Conservation (phyloP, 768 basidiomycete genomes). For the Rhodotorula diobovata region DNA sequence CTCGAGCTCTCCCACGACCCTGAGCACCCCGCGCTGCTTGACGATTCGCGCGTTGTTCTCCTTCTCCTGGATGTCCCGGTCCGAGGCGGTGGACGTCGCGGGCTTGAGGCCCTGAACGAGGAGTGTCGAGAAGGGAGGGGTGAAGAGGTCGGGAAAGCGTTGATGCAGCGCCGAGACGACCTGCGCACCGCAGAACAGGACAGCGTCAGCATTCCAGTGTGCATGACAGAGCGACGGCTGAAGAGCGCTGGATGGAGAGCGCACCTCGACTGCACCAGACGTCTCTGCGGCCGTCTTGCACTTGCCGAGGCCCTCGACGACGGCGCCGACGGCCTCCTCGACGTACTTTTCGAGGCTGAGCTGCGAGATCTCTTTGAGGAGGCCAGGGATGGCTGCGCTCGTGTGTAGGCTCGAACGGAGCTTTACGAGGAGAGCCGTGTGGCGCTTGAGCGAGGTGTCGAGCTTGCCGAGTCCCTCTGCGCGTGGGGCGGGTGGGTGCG, state of each 20-base stretch:
- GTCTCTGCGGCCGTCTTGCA: constrained; percentile 92
- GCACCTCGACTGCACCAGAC: constrained; percentile 85
- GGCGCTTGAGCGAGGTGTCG: constrained; percentile 91
- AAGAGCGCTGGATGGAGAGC: not conserved
- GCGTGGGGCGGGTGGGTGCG: no score
- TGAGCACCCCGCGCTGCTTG: constrained; percentile 76
- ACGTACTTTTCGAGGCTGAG: constrained; percentile 91
- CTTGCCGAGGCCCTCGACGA: constrained; percentile 73
- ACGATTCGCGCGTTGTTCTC: constrained; percentile 74
- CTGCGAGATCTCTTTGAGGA: constrained; percentile 81
- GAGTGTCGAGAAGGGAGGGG: constrained; percentile 62
- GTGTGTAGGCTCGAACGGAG: constrained; percentile 71
- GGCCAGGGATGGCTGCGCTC: constrained; percentile 50
- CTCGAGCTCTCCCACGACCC: constrained; percentile 84
- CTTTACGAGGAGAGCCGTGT: constrained; percentile 91
- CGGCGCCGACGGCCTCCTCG: constrained; percentile 84
- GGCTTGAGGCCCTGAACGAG: constrained; percentile 53
- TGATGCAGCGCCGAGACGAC: constrained; percentile 82
- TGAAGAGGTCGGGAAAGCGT: constrained; percentile 75
- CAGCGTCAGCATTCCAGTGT: not conserved
- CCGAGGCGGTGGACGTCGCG: constrained; percentile 63
- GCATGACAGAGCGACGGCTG: not conserved
- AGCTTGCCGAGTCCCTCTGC: constrained; percentile 48
- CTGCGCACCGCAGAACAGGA: constrained; percentile 50
- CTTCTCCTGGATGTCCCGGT: constrained; percentile 61